Evolutionary conservation across 2,329 filamentous ascomycete species (phyloP), one percentile per base, ranked within the genome.

Genomic region (Ascomycota sp.): DNA sequence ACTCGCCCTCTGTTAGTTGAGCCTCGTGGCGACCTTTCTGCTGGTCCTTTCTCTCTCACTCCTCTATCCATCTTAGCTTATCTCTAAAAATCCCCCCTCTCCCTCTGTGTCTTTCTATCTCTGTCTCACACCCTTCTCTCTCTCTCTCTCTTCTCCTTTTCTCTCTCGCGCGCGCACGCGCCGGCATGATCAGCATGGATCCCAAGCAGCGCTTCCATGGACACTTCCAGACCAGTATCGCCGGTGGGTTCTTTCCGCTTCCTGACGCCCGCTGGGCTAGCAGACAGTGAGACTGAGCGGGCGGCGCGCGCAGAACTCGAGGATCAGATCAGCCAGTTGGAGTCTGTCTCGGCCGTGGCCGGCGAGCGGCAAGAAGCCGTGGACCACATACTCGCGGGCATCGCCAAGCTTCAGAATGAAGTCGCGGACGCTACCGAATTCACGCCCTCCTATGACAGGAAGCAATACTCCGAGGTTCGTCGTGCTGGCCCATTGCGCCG

Each of bases 361-460:
- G 76, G 77, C 35, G 81, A 89, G 51, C 75, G 81, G 26, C 69
- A 77, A 36, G 75, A 86, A 47, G 80, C 80, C 30, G 71, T 78
- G 28, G 83, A 93, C 40, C 69, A 79, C 43, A 76, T 83, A 39
- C 63, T 92, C 10, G 72, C 77, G 11, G 69, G 71, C 36, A 89
- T 95, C 42, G 74, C 79, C 20, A 69, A 71, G 33, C 63, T 95
- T 11, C 83, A 82, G 2, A 77, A 76, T 38, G 75, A 89, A 42
- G 79, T 94, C 24, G 75, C 80, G 39, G 83, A 94, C 52, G 78
- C 80, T 1, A 70, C 77, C 2, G 73, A 75, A 32, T 82, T 75
- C 40, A 69, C 93, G 11, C 83, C 89, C 3, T 72, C 82, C 7
- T 91, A 94, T 47, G 89, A 95, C 44, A 81, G 89, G 49, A 71